Evolutionary conservation across 306 rosid species (phyloP).

Genomic region (Canavalia gladiata): DNA sequence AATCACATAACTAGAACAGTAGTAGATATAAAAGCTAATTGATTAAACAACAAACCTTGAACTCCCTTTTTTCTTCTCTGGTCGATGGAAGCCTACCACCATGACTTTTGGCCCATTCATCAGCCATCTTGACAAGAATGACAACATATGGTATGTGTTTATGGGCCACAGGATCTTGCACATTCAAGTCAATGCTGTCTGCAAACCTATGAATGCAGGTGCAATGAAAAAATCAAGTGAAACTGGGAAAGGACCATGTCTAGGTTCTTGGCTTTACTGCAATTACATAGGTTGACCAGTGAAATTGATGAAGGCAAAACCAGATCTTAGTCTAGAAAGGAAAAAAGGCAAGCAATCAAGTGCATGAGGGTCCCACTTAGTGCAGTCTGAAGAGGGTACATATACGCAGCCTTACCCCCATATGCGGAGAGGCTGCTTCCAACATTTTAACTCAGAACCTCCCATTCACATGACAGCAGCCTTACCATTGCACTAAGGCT

Average conservation of each 20-base stretch:
- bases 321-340: conserved; percentile 2
- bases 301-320: conserved; percentile 39
- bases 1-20: conserved; percentile 42
- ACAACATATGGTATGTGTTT: conserved; percentile 90
- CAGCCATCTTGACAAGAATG: conserved; percentile 91
- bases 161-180: conserved; percentile 80
- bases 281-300: conserved; percentile 16
- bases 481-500: not conserved
- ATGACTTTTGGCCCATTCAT: conserved; percentile 89
- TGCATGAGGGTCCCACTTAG: not conserved
- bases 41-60: conserved; percentile 75
- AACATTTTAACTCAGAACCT: not conserved
- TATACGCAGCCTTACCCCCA: not conserved
- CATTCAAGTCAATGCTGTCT: conserved; percentile 78
- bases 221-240: conserved; percentile 50
- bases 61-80: conserved; percentile 89
- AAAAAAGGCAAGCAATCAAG: not conserved
- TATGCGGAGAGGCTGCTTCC: not conserved
- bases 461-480: not conserved
- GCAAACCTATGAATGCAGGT: conserved; percentile 65
- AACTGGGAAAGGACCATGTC: conserved; percentile 26
- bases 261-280: conserved; percentile 32
- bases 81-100: conserved; percentile 82
- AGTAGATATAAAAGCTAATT: conserved; percentile 29
- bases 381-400: not conserved